These are phyloP conservation scores for Wickerhamomyces chambardii DNA, from an alignment of 805 yeast species.

Conservation along the genomic window DNA sequence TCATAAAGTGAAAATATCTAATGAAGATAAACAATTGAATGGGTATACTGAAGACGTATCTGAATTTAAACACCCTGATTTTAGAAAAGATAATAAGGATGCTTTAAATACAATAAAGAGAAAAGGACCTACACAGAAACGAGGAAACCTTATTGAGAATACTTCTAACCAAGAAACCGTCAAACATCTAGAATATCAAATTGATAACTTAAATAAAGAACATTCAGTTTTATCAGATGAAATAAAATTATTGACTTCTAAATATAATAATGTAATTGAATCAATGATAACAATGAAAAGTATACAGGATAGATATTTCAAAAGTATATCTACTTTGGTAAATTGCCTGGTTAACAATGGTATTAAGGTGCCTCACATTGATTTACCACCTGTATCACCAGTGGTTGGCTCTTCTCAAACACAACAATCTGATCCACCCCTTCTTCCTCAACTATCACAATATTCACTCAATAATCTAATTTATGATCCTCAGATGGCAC, in stretches of 20 bases:
- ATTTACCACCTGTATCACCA: constrained; percentile 30
- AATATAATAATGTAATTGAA: constrained; percentile 58
- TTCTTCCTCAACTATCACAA: not conserved
- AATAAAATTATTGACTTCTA: constrained; percentile 35
- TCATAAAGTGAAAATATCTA: constrained; percentile 81
- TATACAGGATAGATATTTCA: constrained; percentile 46
- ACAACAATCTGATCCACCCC: not conserved
- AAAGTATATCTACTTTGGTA: constrained; percentile 40
- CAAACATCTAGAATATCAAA: constrained; percentile 10
- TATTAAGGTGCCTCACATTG: constrained; percentile 56
- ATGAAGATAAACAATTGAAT: constrained; percentile 44
- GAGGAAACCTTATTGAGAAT: constrained; percentile 19
- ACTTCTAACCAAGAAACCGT: constrained; percentile 11
- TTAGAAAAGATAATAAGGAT: constrained; percentile 65
- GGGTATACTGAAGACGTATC: constrained; percentile 76
- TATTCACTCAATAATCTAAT: constrained; percentile 1
- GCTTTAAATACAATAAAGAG: constrained; percentile 82
- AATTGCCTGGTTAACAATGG: constrained; percentile 48
- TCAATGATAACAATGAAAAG: constrained; percentile 47
- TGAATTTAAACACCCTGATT: constrained; percentile 94
- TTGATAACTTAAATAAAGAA: constrained; percentile 12
- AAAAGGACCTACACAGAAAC: constrained; percentile 57
- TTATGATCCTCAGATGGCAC: not conserved
- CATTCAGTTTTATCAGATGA: constrained; percentile 26
- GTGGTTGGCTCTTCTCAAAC: constrained; percentile 3